Evolutionary conservation across 306 rosid genomes (phyloP).

Genomic region (Lithocarpus polystachyus): DNA sequence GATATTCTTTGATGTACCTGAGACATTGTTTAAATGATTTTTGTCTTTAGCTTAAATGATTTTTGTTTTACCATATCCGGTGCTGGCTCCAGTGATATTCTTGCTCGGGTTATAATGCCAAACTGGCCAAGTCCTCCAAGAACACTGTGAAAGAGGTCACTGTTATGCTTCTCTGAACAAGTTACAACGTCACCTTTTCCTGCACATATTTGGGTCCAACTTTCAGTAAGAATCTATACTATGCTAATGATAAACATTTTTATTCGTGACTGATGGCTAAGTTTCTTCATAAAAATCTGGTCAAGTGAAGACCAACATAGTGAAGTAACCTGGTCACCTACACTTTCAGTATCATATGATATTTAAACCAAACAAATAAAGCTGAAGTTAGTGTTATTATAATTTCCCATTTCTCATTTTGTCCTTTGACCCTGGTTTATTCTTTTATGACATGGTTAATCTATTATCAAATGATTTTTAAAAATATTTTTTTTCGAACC

Average conservation of each 20-base stretch:
- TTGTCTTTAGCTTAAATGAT: neutral
- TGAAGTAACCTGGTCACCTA: conserved; percentile 1
- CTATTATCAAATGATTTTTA: neutral
- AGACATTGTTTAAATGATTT: neutral
- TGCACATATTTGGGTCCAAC: conserved; percentile 38
- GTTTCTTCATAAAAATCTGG: conserved; percentile 13
- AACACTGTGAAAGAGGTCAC: conserved; percentile 78
- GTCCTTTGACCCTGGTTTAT: conserved; percentile 10
- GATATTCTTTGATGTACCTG: neutral
- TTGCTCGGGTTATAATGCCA: conserved; percentile 87
- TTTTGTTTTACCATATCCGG: conserved; percentile 56
- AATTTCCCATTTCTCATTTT: neutral
- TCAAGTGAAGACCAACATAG: neutral
- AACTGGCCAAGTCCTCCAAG: conserved; percentile 99
- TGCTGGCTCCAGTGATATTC: conserved; percentile 79
- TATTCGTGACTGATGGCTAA: neutral
- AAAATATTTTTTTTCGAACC: conserved; percentile 42
- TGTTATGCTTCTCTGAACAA: conserved; percentile 72
- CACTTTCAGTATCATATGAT: neutral
- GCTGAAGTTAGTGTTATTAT: neutral
- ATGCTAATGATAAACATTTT: conserved; percentile 3
- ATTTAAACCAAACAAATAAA: conserved; percentile 2
- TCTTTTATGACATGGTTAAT: neutral
- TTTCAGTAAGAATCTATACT: conserved; percentile 13
- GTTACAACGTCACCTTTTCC: conserved; percentile 83